Evolutionary conservation across 306 rosid genomes (phyloP), one percentile per base, ranked within the genome.

Genomic region (Glycyrrhiza uralensis): DNA sequence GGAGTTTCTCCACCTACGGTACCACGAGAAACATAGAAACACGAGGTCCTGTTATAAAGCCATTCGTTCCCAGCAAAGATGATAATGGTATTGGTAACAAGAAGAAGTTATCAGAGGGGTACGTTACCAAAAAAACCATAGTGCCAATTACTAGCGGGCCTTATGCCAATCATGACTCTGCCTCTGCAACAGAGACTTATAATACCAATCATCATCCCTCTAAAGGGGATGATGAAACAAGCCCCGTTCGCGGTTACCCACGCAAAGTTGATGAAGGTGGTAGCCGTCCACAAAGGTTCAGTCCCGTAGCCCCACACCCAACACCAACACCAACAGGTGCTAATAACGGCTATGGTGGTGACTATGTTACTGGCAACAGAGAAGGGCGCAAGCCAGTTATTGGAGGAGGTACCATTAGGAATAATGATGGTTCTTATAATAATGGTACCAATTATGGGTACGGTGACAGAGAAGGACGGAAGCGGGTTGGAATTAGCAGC

Each of bases 371-470:
- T n/a, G 2, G 23, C 65, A 9, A 20, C 71, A 78, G 59, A 17
- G 55, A 49, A 49, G 28, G 26, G 13, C 12, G 1, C 55, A 49
- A 18, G 26, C 55, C 26, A 49, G 7, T 49, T 49, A 28, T 29
- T 33, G 87, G 76, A 47, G 83, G 79, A 46, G 50, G 57, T 52
- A 7, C 51, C 7, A 19, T 14, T 26, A 66, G 47, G 44, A 76
- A 76, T 55, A 64, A 24, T 17, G 63, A 20, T 9, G 66, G 38
- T 41, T 75, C 47, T 30, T 26, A 42, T 29, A 41, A 41, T 28
- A 56, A 54, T 63, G 62, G 44, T 55, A 3, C 36, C n/a, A 45
- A 39, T 15, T 28, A 72, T 32, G 44, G 47, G n/a, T n/a, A n/a
- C 4, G 9, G 35, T 39, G 76, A 80, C 64, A 82, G 66, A 58